Conservation (phyloP, 2,329 filamentous ascomycete genomes). For the Mollisia scopiformis region DNA sequence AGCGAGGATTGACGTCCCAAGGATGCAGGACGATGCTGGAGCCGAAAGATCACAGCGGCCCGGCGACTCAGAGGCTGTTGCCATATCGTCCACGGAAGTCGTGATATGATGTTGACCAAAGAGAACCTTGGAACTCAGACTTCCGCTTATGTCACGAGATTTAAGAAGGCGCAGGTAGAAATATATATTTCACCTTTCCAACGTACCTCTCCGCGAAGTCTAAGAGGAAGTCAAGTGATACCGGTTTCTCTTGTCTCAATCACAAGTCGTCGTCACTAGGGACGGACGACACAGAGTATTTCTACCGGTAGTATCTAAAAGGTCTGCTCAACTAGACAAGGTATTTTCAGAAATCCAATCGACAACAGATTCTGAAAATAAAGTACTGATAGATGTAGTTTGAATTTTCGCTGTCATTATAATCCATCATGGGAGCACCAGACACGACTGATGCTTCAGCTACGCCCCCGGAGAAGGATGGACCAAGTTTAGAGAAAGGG, state of each 20-base stretch:
- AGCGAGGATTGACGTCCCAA: background rate
- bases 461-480: background rate
- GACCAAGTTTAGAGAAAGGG: background rate
- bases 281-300: too few relatives aligned
- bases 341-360: background rate
- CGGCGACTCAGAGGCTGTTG: background rate
- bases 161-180: background rate
- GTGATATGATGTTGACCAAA: background rate
- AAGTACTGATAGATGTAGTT: background rate
- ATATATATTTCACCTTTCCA: too few relatives aligned
- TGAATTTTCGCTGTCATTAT: background rate
- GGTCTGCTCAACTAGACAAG: too few relatives aligned
- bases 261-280: too few relatives aligned
- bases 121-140: background rate
- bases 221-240: too few relatives aligned
- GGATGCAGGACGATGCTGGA: background rate
- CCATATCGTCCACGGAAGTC: background rate
- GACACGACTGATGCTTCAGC: background rate
- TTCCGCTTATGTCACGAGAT: background rate
- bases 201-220: too few relatives aligned
- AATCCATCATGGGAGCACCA: background rate
- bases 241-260: too few relatives aligned
- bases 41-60: background rate
- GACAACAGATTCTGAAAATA: background rate
- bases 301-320: too few relatives aligned